Base-by-base conservation (phyloP, 2,329 filamentous ascomycete genomes). In the Cladosporium sp. region DNA sequence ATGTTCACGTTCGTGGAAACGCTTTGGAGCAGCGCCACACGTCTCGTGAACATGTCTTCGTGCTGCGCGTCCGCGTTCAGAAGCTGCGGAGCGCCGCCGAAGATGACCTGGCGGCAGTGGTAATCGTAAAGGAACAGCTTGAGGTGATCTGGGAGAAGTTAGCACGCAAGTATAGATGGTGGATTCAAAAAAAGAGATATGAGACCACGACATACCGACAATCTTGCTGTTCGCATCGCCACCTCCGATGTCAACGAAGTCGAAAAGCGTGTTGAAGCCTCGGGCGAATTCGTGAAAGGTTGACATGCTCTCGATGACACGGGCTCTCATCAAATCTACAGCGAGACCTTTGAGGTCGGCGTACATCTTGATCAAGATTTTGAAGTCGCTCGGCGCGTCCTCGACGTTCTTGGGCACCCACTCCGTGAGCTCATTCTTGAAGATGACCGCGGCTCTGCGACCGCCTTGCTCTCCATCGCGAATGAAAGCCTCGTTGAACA, bases 201-300 rank as follows among this genome's bases (percentile, higher is more conserved):
- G 30, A 32, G 26, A 36, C 26, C 10, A 34, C 13, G 51, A 76
- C 68, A 70, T 63, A 75, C 79, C 84, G 71, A 83, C 81, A 65
- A 89, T 79, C 74, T 89, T 89, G 70, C 82, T 32, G 46, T 18
- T 34, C 3, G 30, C 83, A 69, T 85, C 83, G 32, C 84, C 81
- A 68, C 84, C 81, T 8, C 86, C 84, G 18, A 85, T 84, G 72
- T 89, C 87, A 26, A 88, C 78, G 69, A 87, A 86, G 71, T 89
- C 86, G 65, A 85, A 86, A 0, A 87, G 77, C n/a, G 82, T 77
- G 43, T 83, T 88, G 71, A 89, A 88, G 34, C 82, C 83, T 7
- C 84, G 81, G 3, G 82, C 78, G 67, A 89, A 88, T 0, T 83
- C 79, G 0, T 83, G 76, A 16, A 88, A 39, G 4, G 30, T n/a